These are phyloP conservation scores for Podospora fimiseda DNA, from an alignment of 495 filamentous ascomycete genomes.

Conservation along the genomic window DNA sequence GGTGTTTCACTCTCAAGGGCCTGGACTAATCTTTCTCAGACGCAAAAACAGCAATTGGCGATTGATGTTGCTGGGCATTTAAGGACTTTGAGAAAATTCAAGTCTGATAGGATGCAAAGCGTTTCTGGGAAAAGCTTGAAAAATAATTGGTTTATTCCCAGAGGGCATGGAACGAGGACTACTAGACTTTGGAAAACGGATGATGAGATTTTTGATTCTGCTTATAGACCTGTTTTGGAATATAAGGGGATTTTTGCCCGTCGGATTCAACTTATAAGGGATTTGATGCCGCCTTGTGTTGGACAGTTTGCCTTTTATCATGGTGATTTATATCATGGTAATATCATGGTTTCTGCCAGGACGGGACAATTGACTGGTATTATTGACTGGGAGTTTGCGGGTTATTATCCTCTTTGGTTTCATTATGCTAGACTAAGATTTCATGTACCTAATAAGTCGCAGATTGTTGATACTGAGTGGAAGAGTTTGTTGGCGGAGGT, in stretches of 20 bases:
- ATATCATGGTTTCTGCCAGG: constrained; percentile 1
- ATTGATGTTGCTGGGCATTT: background rate
- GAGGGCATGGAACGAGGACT: too few species aligned
- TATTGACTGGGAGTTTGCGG: constrained; percentile 12
- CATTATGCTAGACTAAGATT: background rate
- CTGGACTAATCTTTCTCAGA: background rate
- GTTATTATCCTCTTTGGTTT: constrained; percentile 12
- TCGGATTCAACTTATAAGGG: too few species aligned
- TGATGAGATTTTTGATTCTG: constrained; percentile 1
- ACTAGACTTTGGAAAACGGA: background rate
- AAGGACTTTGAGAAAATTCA: background rate
- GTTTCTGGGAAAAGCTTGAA: background rate
- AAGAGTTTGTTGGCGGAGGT: background rate
- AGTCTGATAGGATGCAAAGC: background rate
- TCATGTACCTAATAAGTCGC: background rate
- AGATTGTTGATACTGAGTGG: background rate
- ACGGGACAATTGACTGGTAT: background rate
- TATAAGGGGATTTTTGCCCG: too few species aligned
- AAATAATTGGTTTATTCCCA: constrained; percentile 6
- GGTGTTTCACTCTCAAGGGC: background rate
- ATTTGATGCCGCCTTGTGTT: constrained; percentile 3
- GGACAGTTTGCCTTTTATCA: constrained; percentile 1
- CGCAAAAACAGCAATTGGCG: background rate
- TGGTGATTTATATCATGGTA: constrained; percentile 8
- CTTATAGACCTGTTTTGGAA: too few species aligned